phyloP scores from a whole-genome alignment of 306 rosid genomes.

The Mucuna pruriens region DNA sequence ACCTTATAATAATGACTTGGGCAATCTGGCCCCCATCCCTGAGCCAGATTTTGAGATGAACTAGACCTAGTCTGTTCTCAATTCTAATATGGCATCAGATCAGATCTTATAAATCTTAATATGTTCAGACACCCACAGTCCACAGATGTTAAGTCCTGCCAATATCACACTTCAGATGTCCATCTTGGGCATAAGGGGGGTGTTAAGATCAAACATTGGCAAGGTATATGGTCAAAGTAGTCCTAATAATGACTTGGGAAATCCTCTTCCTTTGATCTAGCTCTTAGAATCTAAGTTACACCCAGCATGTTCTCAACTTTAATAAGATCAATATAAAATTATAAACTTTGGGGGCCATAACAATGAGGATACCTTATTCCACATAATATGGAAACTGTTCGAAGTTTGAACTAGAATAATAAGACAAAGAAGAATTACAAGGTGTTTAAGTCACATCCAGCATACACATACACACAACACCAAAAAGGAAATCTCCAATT shows the following conservation, averaged over 20 bases:
- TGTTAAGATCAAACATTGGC: not conserved
- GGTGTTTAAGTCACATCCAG: conserved; percentile 2
- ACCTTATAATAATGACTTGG: not conserved
- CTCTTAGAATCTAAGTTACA: not conserved
- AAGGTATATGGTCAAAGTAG: not conserved
- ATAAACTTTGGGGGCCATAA: not conserved
- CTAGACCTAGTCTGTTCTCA: not conserved
- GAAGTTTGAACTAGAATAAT: conserved; percentile 11
- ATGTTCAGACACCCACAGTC: not conserved
- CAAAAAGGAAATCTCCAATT: not conserved
- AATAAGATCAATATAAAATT: not conserved
- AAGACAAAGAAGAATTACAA: not conserved
- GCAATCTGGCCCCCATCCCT: not conserved
- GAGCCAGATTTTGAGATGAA: not conserved
- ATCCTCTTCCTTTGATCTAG: not conserved
- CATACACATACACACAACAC: not conserved
- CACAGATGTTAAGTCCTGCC: not conserved
- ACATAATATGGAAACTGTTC: conserved; percentile 8
- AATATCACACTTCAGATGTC: not conserved
- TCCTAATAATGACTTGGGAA: not conserved
- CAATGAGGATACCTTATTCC: not conserved
- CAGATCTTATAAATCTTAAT: not conserved
- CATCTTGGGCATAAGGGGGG: not conserved
- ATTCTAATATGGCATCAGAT: not conserved
- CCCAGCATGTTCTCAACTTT: not conserved